These are phyloP conservation scores for Stephanodiscus triporus DNA, from an alignment of 108 stramenopile genomes.

Conservation along the genomic window DNA sequence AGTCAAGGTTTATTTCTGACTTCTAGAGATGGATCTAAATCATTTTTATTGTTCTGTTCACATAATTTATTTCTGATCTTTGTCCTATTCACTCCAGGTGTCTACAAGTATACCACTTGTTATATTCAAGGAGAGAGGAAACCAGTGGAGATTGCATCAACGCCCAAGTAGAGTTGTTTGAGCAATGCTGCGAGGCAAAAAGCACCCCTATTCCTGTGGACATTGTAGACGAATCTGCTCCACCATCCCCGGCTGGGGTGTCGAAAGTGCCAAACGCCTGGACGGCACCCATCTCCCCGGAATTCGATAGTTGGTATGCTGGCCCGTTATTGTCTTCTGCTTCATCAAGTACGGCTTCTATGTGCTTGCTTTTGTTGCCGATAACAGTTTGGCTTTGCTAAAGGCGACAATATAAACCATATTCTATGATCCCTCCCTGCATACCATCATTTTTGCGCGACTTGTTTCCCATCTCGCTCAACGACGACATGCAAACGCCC, in stretches of 20 bases:
- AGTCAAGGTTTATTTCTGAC: neutral
- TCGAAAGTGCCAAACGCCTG: neutral
- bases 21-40: neutral
- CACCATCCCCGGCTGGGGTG: too few species aligned
- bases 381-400: neutral
- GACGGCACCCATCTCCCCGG: neutral
- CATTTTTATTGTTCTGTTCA: too few species aligned
- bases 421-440: too few species aligned
- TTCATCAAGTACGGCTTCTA: neutral
- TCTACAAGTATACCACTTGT: slow-evolving; percentile 23
- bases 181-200: slow-evolving; percentile 28
- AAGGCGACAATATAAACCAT: neutral
- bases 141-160: slow-evolving; percentile 25
- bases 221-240: neutral
- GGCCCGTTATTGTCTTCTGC: neutral
- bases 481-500: too few species aligned
- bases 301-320: slow-evolving; percentile 3
- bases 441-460: too few species aligned
- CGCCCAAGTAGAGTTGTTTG: slow-evolving; percentile 26
- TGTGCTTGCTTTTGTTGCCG: neutral
- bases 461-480: too few species aligned
- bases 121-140: slow-evolving; percentile 31
- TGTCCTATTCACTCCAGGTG: slow-evolving; percentile 2
- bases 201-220: neutral
- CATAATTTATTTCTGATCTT: slow-evolving; percentile 1